phyloP scores from a whole-genome alignment of 352 stramenopile species.

The Aphanomyces cochlioides region DNA sequence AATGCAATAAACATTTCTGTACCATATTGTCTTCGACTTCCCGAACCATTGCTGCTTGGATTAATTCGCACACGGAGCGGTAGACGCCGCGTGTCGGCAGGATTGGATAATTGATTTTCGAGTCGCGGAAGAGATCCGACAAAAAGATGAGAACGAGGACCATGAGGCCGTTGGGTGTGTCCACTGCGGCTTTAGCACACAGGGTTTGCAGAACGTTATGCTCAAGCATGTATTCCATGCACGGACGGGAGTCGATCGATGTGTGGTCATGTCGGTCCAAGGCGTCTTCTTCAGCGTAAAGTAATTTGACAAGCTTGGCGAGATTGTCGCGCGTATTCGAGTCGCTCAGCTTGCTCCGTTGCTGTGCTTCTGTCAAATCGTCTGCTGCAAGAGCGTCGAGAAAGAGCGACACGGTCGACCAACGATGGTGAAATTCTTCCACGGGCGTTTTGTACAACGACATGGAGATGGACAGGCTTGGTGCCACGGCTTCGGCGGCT shows the following conservation, averaged over 20 bases:
- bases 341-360: conserved; percentile 70
- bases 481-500: conserved; percentile 70
- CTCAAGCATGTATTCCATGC: conserved; percentile 77
- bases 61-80: conserved; percentile 73
- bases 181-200: conserved; percentile 62
- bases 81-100: conserved; percentile 76
- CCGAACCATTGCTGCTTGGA: conserved; percentile 69
- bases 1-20: conserved; percentile 74
- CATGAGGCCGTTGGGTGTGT: conserved; percentile 81
- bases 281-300: conserved; percentile 79
- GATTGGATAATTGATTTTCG: conserved; percentile 75
- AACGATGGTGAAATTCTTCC: conserved; percentile 83
- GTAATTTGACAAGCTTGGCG: conserved; percentile 80
- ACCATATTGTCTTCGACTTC: conserved; percentile 81
- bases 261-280: conserved; percentile 63
- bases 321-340: conserved; percentile 79
- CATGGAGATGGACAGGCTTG: conserved; percentile 37
- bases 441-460: conserved; percentile 72
- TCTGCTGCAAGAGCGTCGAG: conserved; percentile 65
- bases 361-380: conserved; percentile 59
- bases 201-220: conserved; percentile 78
- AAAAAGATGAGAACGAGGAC: conserved; percentile 80
- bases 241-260: conserved; percentile 29
- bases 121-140: conserved; percentile 59
- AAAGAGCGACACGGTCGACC: conserved; percentile 71